Evolutionary conservation across 1,139 yeast species (phyloP).

Genomic region (Candida labiduridarum): DNA sequence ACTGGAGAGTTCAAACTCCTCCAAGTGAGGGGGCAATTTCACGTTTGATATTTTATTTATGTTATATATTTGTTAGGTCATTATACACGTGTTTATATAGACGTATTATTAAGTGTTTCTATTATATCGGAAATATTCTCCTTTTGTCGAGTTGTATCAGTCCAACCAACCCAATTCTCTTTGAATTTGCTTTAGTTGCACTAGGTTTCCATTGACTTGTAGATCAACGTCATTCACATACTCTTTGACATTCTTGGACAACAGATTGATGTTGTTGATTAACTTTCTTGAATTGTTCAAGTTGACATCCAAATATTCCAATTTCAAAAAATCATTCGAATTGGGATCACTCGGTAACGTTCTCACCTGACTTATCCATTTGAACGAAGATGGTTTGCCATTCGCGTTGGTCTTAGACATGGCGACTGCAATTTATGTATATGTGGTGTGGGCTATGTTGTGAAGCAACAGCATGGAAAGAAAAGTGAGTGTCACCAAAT

Average conservation of each 20-base stretch:
- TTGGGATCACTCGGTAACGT: slow-evolving; percentile 44
- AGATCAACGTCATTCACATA: slow-evolving; percentile 22
- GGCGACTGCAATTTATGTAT: not conserved
- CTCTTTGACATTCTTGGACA: slow-evolving; percentile 24
- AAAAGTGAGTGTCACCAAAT: not conserved
- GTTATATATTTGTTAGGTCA: slow-evolving; percentile 1
- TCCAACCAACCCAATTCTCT: slow-evolving; percentile 34
- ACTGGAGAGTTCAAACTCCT: not conserved
- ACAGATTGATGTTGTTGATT: slow-evolving; percentile 32
- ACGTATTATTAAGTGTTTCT: not conserved
- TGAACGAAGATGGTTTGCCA: slow-evolving; percentile 9
- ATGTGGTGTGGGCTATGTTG: not conserved
- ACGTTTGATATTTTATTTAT: not conserved
- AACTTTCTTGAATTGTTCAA: slow-evolving; percentile 46
- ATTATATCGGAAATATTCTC: not conserved
- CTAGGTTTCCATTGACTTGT: slow-evolving; percentile 30
- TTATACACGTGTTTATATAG: slow-evolving; percentile 3
- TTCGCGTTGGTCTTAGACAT: not conserved
- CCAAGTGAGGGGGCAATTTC: not conserved
- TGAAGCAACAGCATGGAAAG: not conserved
- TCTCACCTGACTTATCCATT: slow-evolving; percentile 39
- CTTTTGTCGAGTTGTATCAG: not conserved
- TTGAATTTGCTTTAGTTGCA: slow-evolving; percentile 28
- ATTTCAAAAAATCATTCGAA: slow-evolving; percentile 40
- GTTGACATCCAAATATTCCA: slow-evolving; percentile 49